Evolutionary conservation across 2,329 filamentous ascomycete genomes (phyloP).

Genomic region (Waltergamsia citrina): DNA sequence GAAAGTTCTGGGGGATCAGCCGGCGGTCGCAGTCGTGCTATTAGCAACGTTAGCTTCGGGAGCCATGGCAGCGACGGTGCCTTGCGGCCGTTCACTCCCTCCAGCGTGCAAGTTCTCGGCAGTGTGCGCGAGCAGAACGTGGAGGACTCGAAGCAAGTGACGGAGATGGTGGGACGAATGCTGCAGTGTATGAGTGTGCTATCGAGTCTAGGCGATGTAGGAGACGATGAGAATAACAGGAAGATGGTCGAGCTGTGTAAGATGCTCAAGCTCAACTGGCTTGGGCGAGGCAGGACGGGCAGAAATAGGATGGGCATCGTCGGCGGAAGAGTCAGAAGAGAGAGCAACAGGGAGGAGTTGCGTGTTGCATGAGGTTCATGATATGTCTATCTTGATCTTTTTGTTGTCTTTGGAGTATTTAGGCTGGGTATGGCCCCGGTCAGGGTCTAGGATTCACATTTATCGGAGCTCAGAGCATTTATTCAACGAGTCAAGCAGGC

Average conservation of each 20-base stretch:
- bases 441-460: background rate
- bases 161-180: slow-evolving; percentile 91
- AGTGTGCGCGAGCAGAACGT: slow-evolving; percentile 42
- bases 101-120: slow-evolving; percentile 23
- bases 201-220: slow-evolving; percentile 56
- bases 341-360: slow-evolving; percentile 29
- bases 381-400: background rate
- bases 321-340: slow-evolving; percentile 48
- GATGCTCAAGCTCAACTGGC: slow-evolving; percentile 92
- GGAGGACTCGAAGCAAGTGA: slow-evolving; percentile 69
- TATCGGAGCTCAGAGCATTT: background rate
- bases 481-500: too few species aligned
- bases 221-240: slow-evolving; percentile 60
- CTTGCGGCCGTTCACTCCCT: slow-evolving; percentile 29
- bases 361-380: slow-evolving; percentile 20
- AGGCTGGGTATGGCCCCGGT: too few species aligned
- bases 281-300: slow-evolving; percentile 81
- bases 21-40: slow-evolving; percentile 64
- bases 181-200: slow-evolving; percentile 92
- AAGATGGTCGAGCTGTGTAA: slow-evolving; percentile 78
- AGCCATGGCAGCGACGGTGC: slow-evolving; percentile 39
- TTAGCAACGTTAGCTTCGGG: slow-evolving; percentile 71
- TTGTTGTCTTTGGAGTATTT: too few species aligned
- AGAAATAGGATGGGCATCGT: slow-evolving; percentile 86
- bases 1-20: slow-evolving; percentile 38